These are phyloP conservation scores for Macrocybe gigantea DNA, from an alignment of 768 basidiomycete species.

Conservation along the genomic window DNA sequence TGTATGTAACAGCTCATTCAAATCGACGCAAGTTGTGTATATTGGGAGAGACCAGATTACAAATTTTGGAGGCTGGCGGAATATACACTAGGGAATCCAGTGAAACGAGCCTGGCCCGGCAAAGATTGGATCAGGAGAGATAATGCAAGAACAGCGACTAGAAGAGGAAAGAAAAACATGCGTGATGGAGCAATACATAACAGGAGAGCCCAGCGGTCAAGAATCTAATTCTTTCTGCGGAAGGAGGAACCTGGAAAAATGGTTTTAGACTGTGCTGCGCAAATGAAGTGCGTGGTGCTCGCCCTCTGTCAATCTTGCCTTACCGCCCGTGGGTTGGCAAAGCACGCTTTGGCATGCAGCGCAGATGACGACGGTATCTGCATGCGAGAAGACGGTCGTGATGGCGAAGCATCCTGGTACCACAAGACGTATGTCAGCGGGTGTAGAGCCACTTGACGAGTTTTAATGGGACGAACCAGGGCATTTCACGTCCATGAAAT, in stretches of 20 bases:
- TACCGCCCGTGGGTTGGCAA: slow-evolving; percentile 98
- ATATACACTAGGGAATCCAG: background rate
- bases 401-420: slow-evolving; percentile 87
- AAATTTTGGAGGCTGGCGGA: too few species aligned
- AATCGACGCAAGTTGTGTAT: too few species aligned
- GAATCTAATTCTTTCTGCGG: slow-evolving; percentile 85
- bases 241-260: slow-evolving; percentile 81
- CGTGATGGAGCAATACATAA: slow-evolving; percentile 4
- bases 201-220: slow-evolving; percentile 14
- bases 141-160: background rate
- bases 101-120: background rate
- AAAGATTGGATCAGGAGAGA: background rate
- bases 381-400: slow-evolving; percentile 99
- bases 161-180: slow-evolving; percentile 1
- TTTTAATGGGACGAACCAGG: slow-evolving; percentile 56
- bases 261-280: slow-evolving; percentile 3
- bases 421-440: slow-evolving; percentile 9
- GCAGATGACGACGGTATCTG: slow-evolving; percentile 95
- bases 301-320: slow-evolving; percentile 98
- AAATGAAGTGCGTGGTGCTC: slow-evolving; percentile 21
- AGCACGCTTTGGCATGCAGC: slow-evolving; percentile 88
- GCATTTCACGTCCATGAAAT: slow-evolving; percentile 99
- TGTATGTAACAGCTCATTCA: too few species aligned
- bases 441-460: background rate
- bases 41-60: too few species aligned